Evolutionary conservation across 768 basidiomycete species (phyloP), one percentile per base, ranked within the genome.

Genomic region (Sporobolomyces roseus): DNA sequence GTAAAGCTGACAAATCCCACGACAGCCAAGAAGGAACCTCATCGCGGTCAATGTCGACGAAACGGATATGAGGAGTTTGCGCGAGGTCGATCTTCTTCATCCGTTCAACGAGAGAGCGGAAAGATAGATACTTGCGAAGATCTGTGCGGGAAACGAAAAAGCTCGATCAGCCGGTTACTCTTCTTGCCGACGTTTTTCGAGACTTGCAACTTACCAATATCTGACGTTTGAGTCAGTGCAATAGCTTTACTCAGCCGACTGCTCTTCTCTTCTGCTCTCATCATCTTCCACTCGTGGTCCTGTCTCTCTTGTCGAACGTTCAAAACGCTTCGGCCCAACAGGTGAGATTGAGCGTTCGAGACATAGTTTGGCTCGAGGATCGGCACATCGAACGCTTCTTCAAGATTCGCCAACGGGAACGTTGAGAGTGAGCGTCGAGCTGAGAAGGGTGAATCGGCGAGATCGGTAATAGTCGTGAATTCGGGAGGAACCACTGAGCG

Each of bases 121-220:
- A n/a, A n/a, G n/a, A n/a, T n/a, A n/a, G n/a, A n/a, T n/a, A n/a
- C n/a, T n/a, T n/a, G n/a, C 38, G 38, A 41, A 41, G 38, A 17
- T 41, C 38, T 41, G 38, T n/a, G n/a, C 10, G 10, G 38, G 17
- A 41, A 41, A 41, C 38, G 38, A 41, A 41, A 9, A 17, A 41
- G 17, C 10, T 9, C 9, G 38, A 41, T 17, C 38, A 41, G 38
- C 38, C 17, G 10, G 17, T 41, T 9, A 9, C 38, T n/a, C n/a
- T n/a, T n/a, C n/a, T n/a, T n/a, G n/a, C n/a, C n/a, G n/a, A n/a
- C n/a, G n/a, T n/a, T n/a, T n/a, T n/a, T n/a, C n/a, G n/a, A n/a
- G n/a, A n/a, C n/a, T n/a, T n/a, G n/a, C n/a, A n/a, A 29, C 62
- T 21, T 13, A 68, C 67, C 67, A 3, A 68, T n/a, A 33, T 63